Evolutionary conservation across 2,329 filamentous ascomycete species (phyloP), one percentile per base, ranked within the genome.

Genomic region (Fusarium citri): DNA sequence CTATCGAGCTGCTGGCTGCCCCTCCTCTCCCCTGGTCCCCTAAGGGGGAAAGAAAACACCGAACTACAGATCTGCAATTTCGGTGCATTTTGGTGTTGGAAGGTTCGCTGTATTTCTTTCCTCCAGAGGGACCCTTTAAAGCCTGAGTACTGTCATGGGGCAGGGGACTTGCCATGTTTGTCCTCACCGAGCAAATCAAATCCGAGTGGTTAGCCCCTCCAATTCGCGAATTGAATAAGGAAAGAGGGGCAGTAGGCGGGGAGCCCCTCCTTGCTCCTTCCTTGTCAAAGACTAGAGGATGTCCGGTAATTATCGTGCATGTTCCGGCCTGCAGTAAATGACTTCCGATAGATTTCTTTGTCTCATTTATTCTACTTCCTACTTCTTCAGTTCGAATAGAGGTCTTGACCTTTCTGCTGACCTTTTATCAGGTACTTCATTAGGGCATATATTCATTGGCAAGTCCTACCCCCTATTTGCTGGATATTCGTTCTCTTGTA

Each of bases 161-260:
- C 54, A 31, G 45, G 58, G 31, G 57, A 28, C 47, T 40, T 60
- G 25, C 68, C 60, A 59, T 67, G 64, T 71, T 71, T 34, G 63
- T 67, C 31, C 69, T 75, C 73, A 75, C 73, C 73, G 73, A 75
- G 63, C 63, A 59, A 58, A 64, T 65, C 59, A 66, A 41, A 51
- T 37, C 34, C 18, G 34, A 37, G 6, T 37, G 34, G 34, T 18
- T 37, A 74, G 69, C 73, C 73, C 73, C 73, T 51, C 40, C 49
- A 25, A 66, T 74, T 70, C 40, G 57, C 41, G 49, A 64, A 64
- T 57, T 57, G 49, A 28, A 45, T 43, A 20, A 41, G 26, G 49
- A 57, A 43, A 43, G 53, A 37, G 34, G 34, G 34, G 34, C 34
- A 37, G 18, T 10, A 37, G 34, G 34, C 34, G 34, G 34, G 34